phyloP scores from a whole-genome alignment of 169 alveolate species.

The Plasmodium malariae region DNA sequence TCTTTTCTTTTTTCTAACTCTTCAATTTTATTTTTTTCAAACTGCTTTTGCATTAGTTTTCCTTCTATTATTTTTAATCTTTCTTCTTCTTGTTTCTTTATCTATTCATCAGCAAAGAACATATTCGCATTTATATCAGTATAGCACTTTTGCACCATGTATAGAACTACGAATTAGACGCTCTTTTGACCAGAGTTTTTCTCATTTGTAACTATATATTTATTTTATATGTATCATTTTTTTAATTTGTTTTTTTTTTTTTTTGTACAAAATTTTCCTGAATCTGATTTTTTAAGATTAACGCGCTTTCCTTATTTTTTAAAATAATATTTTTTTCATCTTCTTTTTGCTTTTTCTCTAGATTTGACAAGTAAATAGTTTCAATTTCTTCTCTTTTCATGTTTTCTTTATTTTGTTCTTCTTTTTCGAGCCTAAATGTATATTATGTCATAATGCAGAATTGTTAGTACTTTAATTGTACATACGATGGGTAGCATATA shows the following conservation, averaged over 20 bases:
- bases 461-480: no score
- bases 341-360: constrained; percentile 64
- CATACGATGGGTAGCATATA: no score
- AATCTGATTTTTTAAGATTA: constrained; percentile 63
- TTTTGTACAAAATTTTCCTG: constrained; percentile 62
- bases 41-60: constrained; percentile 60
- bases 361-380: constrained; percentile 47
- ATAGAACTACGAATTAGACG: no score
- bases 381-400: constrained; percentile 65
- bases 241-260: background rate
- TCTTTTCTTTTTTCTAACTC: constrained; percentile 65
- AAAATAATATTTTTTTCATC: constrained; percentile 41
- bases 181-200: no score
- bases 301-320: constrained; percentile 70
- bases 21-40: constrained; percentile 68
- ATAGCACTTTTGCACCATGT: background rate
- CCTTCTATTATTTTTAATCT: constrained; percentile 63
- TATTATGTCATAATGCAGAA: no score
- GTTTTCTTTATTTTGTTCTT: constrained; percentile 32
- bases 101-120: constrained; percentile 1
- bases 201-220: no score
- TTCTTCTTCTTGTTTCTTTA: constrained; percentile 66
- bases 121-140: background rate
- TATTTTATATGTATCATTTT: background rate
- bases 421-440: constrained; percentile 25